Evolutionary conservation across 139 green algal species (phyloP).

Genomic region (Deuterostichococcus epilithicus): DNA sequence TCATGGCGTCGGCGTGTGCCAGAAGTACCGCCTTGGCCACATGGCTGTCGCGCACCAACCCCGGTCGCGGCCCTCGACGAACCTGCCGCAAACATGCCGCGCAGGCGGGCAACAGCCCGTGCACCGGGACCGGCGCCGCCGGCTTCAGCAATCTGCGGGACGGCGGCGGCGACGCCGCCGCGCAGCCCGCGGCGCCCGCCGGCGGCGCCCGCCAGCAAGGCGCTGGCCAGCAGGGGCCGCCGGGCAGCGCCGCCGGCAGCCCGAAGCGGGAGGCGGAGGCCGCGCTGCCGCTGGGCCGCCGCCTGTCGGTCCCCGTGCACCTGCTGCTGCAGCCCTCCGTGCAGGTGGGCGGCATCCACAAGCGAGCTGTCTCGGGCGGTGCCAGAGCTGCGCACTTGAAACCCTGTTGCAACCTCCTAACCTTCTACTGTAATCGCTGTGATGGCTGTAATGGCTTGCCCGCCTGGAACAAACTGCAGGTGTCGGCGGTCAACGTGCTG

Average conservation of each 20-base stretch:
- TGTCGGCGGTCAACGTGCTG: background rate
- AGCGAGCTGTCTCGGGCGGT: background rate
- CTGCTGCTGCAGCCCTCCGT: conserved; percentile 29
- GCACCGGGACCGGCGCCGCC: background rate
- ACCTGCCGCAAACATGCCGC: no score
- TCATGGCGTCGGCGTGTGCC: no score
- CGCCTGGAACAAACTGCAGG: background rate
- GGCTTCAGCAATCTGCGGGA: background rate
- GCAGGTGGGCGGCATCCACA: conserved; percentile 9
- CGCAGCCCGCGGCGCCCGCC: background rate
- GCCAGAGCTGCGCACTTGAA: background rate
- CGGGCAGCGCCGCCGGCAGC: background rate
- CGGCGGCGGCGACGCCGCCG: background rate
- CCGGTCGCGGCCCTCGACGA: no score
- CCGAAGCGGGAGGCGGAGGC: background rate
- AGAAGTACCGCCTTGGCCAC: no score
- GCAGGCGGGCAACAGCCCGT: background rate
- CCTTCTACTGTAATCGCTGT: background rate
- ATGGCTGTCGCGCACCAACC: no score
- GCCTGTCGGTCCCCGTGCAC: conserved; percentile 10
- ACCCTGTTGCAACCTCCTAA: background rate
- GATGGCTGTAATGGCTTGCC: background rate
- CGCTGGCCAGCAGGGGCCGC: background rate
- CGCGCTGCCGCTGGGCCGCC: conserved; percentile 15
- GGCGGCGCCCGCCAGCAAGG: background rate